A percentile compares a stretch with the other conserved stretches of the same genome.
These are phyloP conservation scores for Halenospora varia DNA, from an alignment of 495 filamentous ascomycete genomes.

Conservation along the genomic window DNA sequence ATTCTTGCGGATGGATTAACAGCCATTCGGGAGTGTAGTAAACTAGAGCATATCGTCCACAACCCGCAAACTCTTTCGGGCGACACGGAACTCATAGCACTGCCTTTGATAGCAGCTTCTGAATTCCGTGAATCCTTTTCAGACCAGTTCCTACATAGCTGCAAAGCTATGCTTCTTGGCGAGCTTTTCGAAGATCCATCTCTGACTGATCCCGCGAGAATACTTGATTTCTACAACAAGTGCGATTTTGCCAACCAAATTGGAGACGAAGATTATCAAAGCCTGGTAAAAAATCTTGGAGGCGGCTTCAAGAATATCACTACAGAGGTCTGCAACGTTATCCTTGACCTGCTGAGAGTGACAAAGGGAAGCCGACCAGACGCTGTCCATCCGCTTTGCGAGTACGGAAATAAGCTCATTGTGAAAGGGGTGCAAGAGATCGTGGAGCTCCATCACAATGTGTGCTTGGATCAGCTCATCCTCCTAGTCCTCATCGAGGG, in stretches of 20 bases:
- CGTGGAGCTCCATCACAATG: slow-evolving; percentile 58
- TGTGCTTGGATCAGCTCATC: slow-evolving; percentile 79
- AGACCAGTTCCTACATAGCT: slow-evolving; percentile 55
- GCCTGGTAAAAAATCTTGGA: slow-evolving; percentile 51
- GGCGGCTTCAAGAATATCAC: slow-evolving; percentile 50
- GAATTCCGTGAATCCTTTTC: slow-evolving; percentile 47
- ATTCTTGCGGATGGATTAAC: slow-evolving; percentile 75
- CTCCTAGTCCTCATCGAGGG: slow-evolving; percentile 77
- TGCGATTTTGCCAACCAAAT: slow-evolving; percentile 69
- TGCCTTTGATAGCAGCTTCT: slow-evolving; percentile 18
- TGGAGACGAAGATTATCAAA: slow-evolving; percentile 61
- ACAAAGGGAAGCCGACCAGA: slow-evolving; percentile 34
- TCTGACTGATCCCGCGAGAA: slow-evolving; percentile 60
- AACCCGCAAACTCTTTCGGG: slow-evolving; percentile 34
- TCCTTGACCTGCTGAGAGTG: slow-evolving; percentile 35
- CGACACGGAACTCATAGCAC: slow-evolving; percentile 9
- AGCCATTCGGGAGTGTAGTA: slow-evolving; percentile 72
- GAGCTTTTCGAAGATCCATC: slow-evolving; percentile 70
- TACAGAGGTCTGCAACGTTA: slow-evolving; percentile 47
- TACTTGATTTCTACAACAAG: slow-evolving; percentile 67
- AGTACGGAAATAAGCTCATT: slow-evolving; percentile 67
- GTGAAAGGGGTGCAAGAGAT: slow-evolving; percentile 76
- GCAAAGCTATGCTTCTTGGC: slow-evolving; percentile 52
- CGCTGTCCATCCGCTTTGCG: no score
- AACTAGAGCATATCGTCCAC: slow-evolving; percentile 63